Evolutionary conservation across 805 yeast genomes (phyloP).

Genomic region (Yarrowia keelungensis): DNA sequence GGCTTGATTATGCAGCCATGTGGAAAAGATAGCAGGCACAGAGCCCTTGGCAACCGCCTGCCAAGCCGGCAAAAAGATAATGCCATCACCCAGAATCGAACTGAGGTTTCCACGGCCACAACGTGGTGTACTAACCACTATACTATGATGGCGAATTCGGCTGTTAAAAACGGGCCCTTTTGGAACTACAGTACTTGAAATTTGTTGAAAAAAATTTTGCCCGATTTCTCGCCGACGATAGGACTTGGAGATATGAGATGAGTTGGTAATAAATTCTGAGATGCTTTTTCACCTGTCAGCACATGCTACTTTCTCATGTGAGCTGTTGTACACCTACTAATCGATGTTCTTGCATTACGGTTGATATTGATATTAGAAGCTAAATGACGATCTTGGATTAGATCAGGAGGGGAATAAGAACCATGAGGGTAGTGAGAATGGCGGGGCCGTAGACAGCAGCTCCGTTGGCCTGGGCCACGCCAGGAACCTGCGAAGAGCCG

Average conservation of each 20-base stretch:
- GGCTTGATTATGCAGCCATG: not conserved
- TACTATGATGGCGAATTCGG: constrained; percentile 33
- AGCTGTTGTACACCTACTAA: too few relatives aligned
- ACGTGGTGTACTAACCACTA: constrained; percentile 39
- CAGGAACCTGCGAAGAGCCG: not conserved
- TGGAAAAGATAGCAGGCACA: not conserved
- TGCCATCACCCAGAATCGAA: constrained; percentile 40
- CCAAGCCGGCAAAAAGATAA: constrained; percentile 6
- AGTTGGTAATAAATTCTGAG: too few relatives aligned
- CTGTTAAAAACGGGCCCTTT: not conserved
- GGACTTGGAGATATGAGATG: too few relatives aligned
- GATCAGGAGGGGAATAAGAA: not conserved
- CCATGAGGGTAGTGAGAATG: not conserved
- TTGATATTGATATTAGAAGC: constrained; percentile 4
- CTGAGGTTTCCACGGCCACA: constrained; percentile 40
- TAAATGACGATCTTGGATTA: not conserved
- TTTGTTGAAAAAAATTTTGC: not conserved
- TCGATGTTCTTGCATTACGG: too few relatives aligned
- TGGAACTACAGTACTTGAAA: not conserved
- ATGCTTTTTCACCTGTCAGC: too few relatives aligned
- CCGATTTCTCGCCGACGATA: too few relatives aligned
- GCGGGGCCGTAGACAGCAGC: not conserved
- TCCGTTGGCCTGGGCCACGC: constrained; percentile 15
- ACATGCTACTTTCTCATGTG: too few relatives aligned
- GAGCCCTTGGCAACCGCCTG: too few relatives aligned